A percentile compares a stretch with the other conserved stretches of the same genome.
phyloP scores from a whole-genome alignment of 2,329 filamentous ascomycete species.

The Trichoderma gracile region DNA sequence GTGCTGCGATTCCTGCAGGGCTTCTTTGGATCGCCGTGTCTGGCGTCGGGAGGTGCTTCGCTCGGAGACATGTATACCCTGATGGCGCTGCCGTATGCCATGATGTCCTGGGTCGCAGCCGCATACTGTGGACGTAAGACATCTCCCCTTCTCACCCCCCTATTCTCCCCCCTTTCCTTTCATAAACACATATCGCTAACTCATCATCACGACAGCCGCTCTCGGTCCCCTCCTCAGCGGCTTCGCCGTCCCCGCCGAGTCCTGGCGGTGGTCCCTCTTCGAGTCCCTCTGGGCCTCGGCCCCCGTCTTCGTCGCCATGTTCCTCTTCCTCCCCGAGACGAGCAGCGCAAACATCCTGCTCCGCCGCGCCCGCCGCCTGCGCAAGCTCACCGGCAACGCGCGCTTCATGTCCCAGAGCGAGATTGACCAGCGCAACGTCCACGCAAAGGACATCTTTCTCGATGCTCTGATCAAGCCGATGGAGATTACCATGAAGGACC shows the following conservation, averaged over 20 bases:
- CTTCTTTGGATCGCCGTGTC: constrained; percentile 65
- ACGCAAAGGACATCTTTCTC: constrained; percentile 47
- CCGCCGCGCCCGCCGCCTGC: constrained; percentile 60
- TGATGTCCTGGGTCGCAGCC: constrained; percentile 60
- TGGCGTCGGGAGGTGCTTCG: constrained; percentile 60
- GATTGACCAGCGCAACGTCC: constrained; percentile 60
- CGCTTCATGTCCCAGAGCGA: constrained; percentile 63
- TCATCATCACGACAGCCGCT: constrained; percentile 43
- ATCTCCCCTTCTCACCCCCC: background rate
- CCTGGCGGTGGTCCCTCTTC: constrained; percentile 66
- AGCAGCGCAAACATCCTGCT: constrained; percentile 59
- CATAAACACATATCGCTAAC: background rate
- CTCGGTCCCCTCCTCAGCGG: constrained; percentile 63
- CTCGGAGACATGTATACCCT: constrained; percentile 57
- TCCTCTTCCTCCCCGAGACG: constrained; percentile 66
- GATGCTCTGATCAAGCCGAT: constrained; percentile 63
- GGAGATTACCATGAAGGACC: constrained; percentile 61
- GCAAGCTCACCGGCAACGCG: constrained; percentile 58
- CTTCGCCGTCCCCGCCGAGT: constrained; percentile 57
- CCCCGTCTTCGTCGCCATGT: constrained; percentile 61
- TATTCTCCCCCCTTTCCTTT: background rate
- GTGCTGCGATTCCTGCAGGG: constrained; percentile 65
- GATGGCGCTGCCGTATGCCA: constrained; percentile 57
- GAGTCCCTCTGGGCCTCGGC: constrained; percentile 63
- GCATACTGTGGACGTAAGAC: constrained; percentile 50